These are phyloP conservation scores for Globisporangium nodosum DNA, from an alignment of 352 stramenopile species.

Conservation along the genomic window DNA sequence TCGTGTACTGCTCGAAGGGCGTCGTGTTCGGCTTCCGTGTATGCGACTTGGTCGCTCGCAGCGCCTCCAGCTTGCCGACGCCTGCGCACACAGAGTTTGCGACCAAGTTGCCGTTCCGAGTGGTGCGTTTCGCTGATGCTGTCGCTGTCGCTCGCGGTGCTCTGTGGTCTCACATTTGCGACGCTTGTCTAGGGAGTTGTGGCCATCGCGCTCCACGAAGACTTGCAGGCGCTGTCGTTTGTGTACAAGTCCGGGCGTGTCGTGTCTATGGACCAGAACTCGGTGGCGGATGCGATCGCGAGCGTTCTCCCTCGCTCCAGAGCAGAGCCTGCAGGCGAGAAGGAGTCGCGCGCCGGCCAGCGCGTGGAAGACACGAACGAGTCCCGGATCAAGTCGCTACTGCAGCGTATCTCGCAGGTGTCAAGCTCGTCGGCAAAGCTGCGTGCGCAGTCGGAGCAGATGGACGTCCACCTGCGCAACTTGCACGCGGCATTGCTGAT, in stretches of 20 bases:
- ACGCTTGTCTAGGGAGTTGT: slow-evolving; percentile 20
- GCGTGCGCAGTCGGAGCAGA: slow-evolving; percentile 24
- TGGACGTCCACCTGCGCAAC: slow-evolving; percentile 31
- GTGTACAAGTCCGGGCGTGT: slow-evolving; percentile 32
- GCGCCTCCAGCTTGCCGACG: not conserved
- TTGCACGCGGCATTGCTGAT: slow-evolving; percentile 45
- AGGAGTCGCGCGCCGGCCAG: too few relatives aligned
- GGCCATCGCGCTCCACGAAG: slow-evolving; percentile 18
- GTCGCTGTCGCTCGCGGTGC: not conserved
- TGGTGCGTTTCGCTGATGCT: slow-evolving; percentile 9
- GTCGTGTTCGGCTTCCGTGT: slow-evolving; percentile 18
- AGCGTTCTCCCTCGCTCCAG: slow-evolving; percentile 11
- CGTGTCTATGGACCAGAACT: slow-evolving; percentile 15
- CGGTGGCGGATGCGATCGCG: slow-evolving; percentile 15
- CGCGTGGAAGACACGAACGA: slow-evolving; percentile 10
- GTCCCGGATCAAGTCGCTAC: slow-evolving; percentile 25
- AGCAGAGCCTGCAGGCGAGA: not conserved
- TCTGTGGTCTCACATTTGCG: not conserved
- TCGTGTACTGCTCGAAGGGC: slow-evolving; percentile 30
- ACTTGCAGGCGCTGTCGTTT: slow-evolving; percentile 19
- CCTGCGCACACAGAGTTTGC: slow-evolving; percentile 8
- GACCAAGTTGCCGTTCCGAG: slow-evolving; percentile 25
- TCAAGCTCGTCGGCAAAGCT: slow-evolving; percentile 25
- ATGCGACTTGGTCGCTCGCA: slow-evolving; percentile 4
- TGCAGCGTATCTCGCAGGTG: slow-evolving; percentile 32